These are phyloP conservation scores for Gastrolobium villosum DNA, from an alignment of 306 rosid genomes.

Conservation along the genomic window DNA sequence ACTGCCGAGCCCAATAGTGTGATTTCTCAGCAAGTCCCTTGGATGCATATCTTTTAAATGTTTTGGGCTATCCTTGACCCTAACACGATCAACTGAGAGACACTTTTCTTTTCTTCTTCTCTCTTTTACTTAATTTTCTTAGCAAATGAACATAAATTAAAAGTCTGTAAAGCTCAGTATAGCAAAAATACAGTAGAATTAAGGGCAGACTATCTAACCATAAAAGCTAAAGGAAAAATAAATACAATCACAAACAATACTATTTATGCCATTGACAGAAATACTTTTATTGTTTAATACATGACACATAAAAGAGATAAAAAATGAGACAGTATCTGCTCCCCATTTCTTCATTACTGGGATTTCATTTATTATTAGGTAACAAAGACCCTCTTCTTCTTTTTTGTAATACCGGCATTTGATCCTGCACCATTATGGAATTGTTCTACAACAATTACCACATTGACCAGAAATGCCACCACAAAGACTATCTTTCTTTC, in stretches of 20 bases:
- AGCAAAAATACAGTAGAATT: background rate
- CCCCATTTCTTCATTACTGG: background rate
- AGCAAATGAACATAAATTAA: slow-evolving; percentile 13
- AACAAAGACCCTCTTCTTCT: too few relatives aligned
- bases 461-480: background rate
- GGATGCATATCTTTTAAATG: too few relatives aligned
- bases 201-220: background rate
- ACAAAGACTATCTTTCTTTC: background rate
- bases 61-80: too few relatives aligned
- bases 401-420: too few relatives aligned
- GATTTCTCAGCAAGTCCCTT: too few relatives aligned
- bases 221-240: background rate
- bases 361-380: too few relatives aligned
- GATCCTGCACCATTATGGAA: background rate
- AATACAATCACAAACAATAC: background rate
- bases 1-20: too few relatives aligned
- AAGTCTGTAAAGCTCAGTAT: background rate
- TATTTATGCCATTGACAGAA: background rate
- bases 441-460: background rate
- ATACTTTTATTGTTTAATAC: background rate
- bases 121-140: background rate
- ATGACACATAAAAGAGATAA: background rate
- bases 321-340: too few relatives aligned
- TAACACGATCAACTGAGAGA: too few relatives aligned
- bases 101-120: too few relatives aligned